Conservation (phyloP, 805 yeast genomes). For the Pichia nakasei region DNA sequence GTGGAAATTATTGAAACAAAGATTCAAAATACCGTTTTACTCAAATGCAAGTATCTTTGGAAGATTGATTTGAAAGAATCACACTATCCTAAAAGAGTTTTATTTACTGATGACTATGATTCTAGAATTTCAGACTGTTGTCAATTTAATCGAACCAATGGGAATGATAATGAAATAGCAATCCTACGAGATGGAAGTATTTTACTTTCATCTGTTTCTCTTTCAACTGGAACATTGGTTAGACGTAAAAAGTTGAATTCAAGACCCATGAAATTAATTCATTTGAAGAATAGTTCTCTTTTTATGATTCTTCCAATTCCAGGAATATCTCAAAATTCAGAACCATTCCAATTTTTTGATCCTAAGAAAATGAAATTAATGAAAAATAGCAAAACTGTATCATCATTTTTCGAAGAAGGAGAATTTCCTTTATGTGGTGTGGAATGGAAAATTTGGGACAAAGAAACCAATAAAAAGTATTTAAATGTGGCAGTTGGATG, state of each 20-base stretch:
- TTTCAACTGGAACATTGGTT: not conserved
- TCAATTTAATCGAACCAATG: not conserved
- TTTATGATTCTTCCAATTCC: not conserved
- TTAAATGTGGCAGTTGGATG: constrained; percentile 27
- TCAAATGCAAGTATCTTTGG: constrained; percentile 22
- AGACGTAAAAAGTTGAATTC: not conserved
- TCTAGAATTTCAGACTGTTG: not conserved
- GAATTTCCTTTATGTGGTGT: not conserved
- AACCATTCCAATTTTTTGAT: not conserved
- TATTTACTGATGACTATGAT: constrained; percentile 14
- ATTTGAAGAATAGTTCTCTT: not conserved
- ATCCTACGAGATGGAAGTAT: not conserved
- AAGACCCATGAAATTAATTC: not conserved
- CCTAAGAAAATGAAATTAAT: constrained; percentile 1
- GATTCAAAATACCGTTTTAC: constrained; percentile 7
- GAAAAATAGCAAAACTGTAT: not conserved
- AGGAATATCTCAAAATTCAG: not conserved
- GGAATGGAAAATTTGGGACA: not conserved
- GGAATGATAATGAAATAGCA: not conserved
- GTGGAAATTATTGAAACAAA: constrained; percentile 11
- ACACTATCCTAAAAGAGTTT: constrained; percentile 19
- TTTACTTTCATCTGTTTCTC: not conserved
- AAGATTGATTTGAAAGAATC: constrained; percentile 18
- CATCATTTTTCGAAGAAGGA: not conserved
- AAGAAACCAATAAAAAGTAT: not conserved